Conservation (phyloP, 345 rosid species). For the Mercurialis annua region DNA sequence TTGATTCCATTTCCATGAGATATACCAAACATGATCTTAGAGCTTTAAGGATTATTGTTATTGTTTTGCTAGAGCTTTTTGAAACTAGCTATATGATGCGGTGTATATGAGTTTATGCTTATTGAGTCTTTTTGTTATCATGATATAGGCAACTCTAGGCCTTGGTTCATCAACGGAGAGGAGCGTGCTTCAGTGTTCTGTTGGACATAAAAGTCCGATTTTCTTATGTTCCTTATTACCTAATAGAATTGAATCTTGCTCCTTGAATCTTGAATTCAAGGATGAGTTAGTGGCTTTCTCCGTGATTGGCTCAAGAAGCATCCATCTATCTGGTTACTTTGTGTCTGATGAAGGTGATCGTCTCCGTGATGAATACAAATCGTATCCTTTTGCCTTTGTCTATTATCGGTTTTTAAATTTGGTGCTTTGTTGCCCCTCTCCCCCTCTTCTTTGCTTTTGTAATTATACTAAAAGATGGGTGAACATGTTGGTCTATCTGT, state of each 20-base stretch:
- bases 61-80: too few relatives aligned
- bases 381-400: slow-evolving; percentile 58
- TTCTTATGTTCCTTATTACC: slow-evolving; percentile 80
- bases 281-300: slow-evolving; percentile 69
- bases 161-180: slow-evolving; percentile 58
- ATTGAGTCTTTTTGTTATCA: slow-evolving; percentile 10
- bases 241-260: slow-evolving; percentile 58
- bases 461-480: not conserved
- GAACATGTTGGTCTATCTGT: not conserved
- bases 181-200: slow-evolving; percentile 69
- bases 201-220: slow-evolving; percentile 55
- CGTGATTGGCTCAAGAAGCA: slow-evolving; percentile 68
- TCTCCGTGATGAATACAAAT: slow-evolving; percentile 52
- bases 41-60: too few relatives aligned
- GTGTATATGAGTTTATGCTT: too few relatives aligned
- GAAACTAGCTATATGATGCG: too few relatives aligned
- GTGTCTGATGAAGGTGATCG: slow-evolving; percentile 45
- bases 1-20: too few relatives aligned
- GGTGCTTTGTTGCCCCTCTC: not conserved
- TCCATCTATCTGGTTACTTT: slow-evolving; percentile 85
- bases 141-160: slow-evolving; percentile 82
- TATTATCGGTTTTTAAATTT: not conserved
- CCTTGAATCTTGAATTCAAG: slow-evolving; percentile 73
- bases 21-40: too few relatives aligned
- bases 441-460: not conserved